Percentiles rank a stretch among this genome's conserved stretches.
Conservation (phyloP, 2,329 filamentous ascomycete species). For the Coniochaeta ligniaria region DNA sequence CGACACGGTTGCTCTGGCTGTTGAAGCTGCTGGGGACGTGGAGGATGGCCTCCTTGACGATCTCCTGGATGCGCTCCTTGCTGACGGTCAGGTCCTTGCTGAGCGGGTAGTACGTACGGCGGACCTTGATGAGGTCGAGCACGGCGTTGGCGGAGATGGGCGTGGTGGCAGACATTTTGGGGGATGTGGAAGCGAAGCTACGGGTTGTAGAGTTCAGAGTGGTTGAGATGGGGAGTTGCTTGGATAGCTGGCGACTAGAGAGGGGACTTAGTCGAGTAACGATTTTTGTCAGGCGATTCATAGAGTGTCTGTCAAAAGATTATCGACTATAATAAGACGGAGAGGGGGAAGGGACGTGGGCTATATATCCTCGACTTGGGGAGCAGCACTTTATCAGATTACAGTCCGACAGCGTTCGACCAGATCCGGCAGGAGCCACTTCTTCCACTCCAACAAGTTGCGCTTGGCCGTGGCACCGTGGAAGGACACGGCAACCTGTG, state of each 20-base stretch:
- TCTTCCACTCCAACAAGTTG: no score
- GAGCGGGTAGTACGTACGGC: conserved; percentile 63
- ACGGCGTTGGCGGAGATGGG: conserved; percentile 37
- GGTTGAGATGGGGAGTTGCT: neutral
- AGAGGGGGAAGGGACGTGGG: neutral
- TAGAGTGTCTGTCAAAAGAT: neutral
- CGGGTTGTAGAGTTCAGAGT: neutral
- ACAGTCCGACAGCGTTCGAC: no score
- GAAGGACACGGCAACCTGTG: neutral
- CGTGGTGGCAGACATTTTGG: conserved; percentile 31
- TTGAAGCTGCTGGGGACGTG: conserved; percentile 81
- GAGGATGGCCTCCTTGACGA: conserved; percentile 57
- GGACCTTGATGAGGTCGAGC: conserved; percentile 58
- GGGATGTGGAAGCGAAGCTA: conserved; percentile 17
- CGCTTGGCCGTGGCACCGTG: neutral
- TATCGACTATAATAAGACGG: neutral
- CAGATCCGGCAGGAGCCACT: no score
- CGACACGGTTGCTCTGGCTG: conserved; percentile 71
- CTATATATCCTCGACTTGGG: neutral
- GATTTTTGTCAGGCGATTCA: neutral
- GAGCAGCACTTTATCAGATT: no score
- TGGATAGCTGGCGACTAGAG: neutral
- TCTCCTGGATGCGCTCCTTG: conserved; percentile 53
- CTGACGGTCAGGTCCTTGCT: conserved; percentile 55
- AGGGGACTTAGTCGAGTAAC: neutral